These are phyloP conservation scores for Verticillium longisporum DNA, from an alignment of 2,329 filamentous ascomycete genomes.

Conservation along the genomic window DNA sequence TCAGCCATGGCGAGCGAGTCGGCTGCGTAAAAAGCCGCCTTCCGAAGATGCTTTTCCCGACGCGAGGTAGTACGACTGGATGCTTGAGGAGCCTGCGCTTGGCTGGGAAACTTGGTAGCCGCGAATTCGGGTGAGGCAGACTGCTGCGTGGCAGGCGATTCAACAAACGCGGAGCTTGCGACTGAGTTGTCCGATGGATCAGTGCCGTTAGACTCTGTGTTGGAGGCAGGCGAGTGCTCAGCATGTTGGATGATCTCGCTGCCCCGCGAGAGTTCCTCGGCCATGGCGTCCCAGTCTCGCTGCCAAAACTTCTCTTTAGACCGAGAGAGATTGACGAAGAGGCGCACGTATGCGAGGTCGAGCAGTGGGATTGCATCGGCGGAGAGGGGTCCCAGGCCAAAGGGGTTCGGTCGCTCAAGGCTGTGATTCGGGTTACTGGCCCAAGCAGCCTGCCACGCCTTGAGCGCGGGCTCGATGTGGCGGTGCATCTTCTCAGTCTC, in stretches of 20 bases:
- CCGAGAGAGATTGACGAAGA: slow-evolving; percentile 88
- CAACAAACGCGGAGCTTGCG: slow-evolving; percentile 38
- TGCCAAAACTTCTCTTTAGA: slow-evolving; percentile 94
- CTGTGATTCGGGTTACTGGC: slow-evolving; percentile 78
- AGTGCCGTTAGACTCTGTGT: slow-evolving; percentile 32
- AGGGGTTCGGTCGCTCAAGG: slow-evolving; percentile 77
- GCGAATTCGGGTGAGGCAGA: slow-evolving; percentile 42
- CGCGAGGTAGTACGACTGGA: slow-evolving; percentile 50
- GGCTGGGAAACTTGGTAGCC: slow-evolving; percentile 24
- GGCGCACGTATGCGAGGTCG: slow-evolving; percentile 83
- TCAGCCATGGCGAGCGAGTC: slow-evolving; percentile 87
- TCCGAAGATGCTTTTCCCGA: slow-evolving; percentile 80
- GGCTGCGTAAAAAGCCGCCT: slow-evolving; percentile 91
- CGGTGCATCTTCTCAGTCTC: slow-evolving; percentile 95
- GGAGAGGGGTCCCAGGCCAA: slow-evolving; percentile 72
- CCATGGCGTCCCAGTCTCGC: slow-evolving; percentile 86
- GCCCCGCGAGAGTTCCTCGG: slow-evolving; percentile 75
- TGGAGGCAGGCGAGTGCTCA: slow-evolving; percentile 52
- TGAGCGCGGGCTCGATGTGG: slow-evolving; percentile 87
- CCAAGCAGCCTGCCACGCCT: slow-evolving; percentile 94
- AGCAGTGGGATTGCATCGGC: slow-evolving; percentile 87
- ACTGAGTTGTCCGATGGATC: slow-evolving; percentile 41
- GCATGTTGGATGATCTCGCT: slow-evolving; percentile 69
- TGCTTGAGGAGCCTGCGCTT: slow-evolving; percentile 14
- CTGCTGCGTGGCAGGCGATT: slow-evolving; percentile 44